Evolutionary conservation across 1,284 basidiomycete genomes (phyloP).

Genomic region (Inonotus hispidus): DNA sequence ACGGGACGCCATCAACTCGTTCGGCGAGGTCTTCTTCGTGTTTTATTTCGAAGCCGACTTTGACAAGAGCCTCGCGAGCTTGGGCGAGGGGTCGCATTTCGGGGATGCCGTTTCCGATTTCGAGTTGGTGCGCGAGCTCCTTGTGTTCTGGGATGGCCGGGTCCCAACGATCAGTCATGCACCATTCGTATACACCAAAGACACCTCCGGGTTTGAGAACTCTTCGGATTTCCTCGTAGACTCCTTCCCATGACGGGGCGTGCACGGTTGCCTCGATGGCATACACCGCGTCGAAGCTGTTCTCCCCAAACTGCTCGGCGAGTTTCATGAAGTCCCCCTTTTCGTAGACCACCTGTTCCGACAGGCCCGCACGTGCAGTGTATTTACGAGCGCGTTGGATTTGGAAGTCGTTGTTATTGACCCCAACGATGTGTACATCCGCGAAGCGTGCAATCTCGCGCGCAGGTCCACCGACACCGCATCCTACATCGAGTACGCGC

Average conservation of each 20-base stretch:
- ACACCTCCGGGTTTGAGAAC: conserved; percentile 96
- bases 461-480: conserved; percentile 96
- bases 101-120: conserved; percentile 94
- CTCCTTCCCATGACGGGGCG: conserved; percentile 92
- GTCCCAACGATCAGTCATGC: conserved; percentile 96
- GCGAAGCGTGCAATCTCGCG: conserved; percentile 92
- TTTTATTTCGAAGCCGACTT: conserved; percentile 85
- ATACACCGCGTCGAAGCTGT: conserved; percentile 94
- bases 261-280: conserved; percentile 98
- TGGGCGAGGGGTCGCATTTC: conserved; percentile 85
- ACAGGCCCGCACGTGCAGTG: conserved; percentile 75
- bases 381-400: conserved; percentile 82
- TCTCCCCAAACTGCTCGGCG: conserved; percentile 86
- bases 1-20: conserved; percentile 74
- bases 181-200: conserved; percentile 98
- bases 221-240: conserved; percentile 91
- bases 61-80: conserved; percentile 75
- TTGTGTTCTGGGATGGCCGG: conserved; percentile 85
- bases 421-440: conserved; percentile 80
- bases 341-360: conserved; percentile 74
- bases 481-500: conserved; percentile 97
- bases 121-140: conserved; percentile 85
- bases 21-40: conserved; percentile 95
- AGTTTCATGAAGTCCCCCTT: conserved; percentile 98
- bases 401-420: conserved; percentile 99